Base-by-base conservation (phyloP, 2,329 filamentous ascomycete species). In the Ophiocordyceps camponoti-leonardi region DNA sequence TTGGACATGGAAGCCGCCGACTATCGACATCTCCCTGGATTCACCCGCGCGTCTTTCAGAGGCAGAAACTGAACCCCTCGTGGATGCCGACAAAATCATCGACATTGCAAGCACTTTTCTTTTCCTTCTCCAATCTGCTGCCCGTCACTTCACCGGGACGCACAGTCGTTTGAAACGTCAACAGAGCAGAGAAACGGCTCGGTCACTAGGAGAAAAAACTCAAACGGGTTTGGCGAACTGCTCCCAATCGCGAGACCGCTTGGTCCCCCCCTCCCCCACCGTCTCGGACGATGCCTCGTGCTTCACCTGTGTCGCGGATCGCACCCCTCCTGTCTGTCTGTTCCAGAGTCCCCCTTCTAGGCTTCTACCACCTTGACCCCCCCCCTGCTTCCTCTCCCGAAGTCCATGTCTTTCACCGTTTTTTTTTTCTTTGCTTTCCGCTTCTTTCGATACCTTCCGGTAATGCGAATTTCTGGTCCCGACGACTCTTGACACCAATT, bases 271-370 rank as follows among this genome's bases (percentile, higher is more conserved):
- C 35, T 42, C 35, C 43, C 35, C n/a, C 35, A 3, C n/a, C 18
- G 2, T 39, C 26, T 47, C 47, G 48, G 48, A 49, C 48, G 44
- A 49, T 47, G 35, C 41, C 33, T 45, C 31, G 41, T 69, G 67
- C 67, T 56, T 70, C 67, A 69, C 58, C 61, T 61, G 55, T 67
- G 67, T 70, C 63, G 59, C 66, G 69, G 61, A 54, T 63, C 61
- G n/a, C 18, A 39, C 35, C 35, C 26, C 35, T 39, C 35, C n/a
- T 39, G n/a, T 39, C 35, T 18, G 35, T 39, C 35, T 39, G 35
- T 39, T 19, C 35, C 35, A 39, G 35, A 19, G 35, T 4, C 16
- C 26, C 35, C 35, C n/a, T 19, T 39, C 35, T 39, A 12, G 35
- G 35, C 35, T 39, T 39, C 35, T 39, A 39, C 35, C 35, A 19